These are phyloP conservation scores for Alnus rubra DNA, from an alignment of 306 rosid genomes.

Conservation along the genomic window DNA sequence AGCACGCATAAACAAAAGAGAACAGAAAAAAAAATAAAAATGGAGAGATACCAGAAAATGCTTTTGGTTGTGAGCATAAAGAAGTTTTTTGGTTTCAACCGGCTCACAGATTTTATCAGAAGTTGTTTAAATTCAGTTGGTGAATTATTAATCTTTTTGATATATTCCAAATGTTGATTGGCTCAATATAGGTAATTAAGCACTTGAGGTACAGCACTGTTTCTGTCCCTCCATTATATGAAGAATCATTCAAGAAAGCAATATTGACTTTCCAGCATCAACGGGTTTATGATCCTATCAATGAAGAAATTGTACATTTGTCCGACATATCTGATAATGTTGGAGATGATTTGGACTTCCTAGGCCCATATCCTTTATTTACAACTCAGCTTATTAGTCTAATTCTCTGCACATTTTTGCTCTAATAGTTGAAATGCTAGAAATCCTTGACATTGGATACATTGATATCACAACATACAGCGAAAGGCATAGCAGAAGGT, in stretches of 20 bases:
- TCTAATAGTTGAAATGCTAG: conserved; percentile 26
- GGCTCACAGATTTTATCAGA: background rate
- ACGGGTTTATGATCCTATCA: conserved; percentile 73
- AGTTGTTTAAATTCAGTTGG: background rate
- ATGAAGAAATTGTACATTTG: conserved; percentile 69
- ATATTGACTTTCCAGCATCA: conserved; percentile 79
- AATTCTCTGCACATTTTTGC: conserved; percentile 13
- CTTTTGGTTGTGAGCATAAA: background rate
- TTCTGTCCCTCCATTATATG: conserved; percentile 76
- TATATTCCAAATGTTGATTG: conserved; percentile 28
- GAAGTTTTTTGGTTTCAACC: background rate
- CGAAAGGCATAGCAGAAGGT: conserved; percentile 87
- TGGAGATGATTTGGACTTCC: conserved; percentile 68
- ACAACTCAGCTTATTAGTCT: conserved; percentile 10
- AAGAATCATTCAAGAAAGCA: conserved; percentile 90
- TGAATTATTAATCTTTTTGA: conserved; percentile 17
- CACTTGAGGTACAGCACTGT: conserved; percentile 74
- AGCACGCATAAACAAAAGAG: background rate
- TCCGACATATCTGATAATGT: conserved; percentile 45
- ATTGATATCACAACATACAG: conserved; percentile 61
- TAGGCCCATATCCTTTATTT: conserved; percentile 92
- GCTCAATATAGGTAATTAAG: conserved; percentile 70
- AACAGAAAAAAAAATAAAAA: background rate
- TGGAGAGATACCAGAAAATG: background rate
- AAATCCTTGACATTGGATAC: conserved; percentile 68